Evolutionary conservation across 2,329 filamentous ascomycete species (phyloP).

Genomic region (Huntiella decipiens): DNA sequence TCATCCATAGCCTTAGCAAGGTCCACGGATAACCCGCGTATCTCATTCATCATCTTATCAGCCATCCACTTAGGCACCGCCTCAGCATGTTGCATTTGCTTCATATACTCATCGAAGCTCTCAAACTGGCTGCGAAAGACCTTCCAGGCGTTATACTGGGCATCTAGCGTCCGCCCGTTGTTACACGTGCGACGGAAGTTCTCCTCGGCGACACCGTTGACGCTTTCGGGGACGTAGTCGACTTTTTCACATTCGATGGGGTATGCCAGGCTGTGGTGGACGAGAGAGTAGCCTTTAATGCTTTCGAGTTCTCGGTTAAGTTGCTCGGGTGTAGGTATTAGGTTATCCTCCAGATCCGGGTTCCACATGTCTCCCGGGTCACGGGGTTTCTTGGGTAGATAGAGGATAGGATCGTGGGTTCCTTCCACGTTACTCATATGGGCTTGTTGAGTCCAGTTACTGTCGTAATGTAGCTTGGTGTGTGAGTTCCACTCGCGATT

Average conservation of each 20-base stretch:
- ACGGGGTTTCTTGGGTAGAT: neutral
- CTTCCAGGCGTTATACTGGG: neutral
- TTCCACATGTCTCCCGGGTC: neutral
- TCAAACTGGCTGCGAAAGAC: neutral
- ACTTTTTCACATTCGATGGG: too few species aligned
- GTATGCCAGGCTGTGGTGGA: neutral
- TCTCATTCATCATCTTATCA: conserved; percentile 2
- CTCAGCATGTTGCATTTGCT: neutral
- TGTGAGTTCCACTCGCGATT: too few species aligned
- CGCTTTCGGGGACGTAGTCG: neutral
- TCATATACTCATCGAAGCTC: neutral
- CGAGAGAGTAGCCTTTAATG: neutral
- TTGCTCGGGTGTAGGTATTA: neutral
- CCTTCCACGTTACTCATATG: neutral
- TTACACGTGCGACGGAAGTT: neutral
- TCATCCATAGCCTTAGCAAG: neutral
- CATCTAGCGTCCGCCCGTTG: neutral
- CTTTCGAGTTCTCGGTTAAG: neutral
- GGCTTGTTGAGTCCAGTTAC: too few species aligned
- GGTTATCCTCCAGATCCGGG: neutral
- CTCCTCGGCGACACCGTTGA: conserved; percentile 1
- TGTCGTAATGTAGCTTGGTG: too few species aligned
- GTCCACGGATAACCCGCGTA: neutral
- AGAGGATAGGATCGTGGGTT: neutral
- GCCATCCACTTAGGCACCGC: neutral